phyloP scores from a whole-genome alignment of 139 green algal species.

The Monoraphidium neglectum region DNA sequence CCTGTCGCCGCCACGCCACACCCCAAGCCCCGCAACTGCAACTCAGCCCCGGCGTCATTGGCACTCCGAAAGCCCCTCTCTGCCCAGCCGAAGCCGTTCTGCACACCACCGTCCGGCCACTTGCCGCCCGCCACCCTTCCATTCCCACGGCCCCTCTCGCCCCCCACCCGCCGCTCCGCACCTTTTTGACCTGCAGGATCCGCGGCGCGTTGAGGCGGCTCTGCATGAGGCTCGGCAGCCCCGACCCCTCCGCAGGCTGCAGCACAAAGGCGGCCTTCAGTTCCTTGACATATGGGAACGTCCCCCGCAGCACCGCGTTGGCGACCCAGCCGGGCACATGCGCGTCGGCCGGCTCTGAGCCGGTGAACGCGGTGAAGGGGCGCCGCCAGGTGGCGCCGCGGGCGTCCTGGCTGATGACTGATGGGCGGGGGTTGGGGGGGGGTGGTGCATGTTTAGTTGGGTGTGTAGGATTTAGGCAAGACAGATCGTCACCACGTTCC shows the following conservation, averaged over 20 bases:
- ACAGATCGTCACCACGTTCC: no score
- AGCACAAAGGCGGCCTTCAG: slow-evolving; percentile 86
- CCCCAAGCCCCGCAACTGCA: no score
- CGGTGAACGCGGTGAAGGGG: slow-evolving; percentile 34
- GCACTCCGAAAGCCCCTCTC: no score
- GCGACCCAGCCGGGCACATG: slow-evolving; percentile 73
- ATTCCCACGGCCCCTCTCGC: no score
- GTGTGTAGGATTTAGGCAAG: no score
- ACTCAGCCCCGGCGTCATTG: no score
- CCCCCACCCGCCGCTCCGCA: slow-evolving; percentile 13
- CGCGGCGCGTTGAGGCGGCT: slow-evolving; percentile 82
- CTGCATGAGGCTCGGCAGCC: slow-evolving; percentile 72
- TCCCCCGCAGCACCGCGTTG: slow-evolving; percentile 67
- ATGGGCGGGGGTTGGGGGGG: not conserved
- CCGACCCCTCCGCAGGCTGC: slow-evolving; percentile 59
- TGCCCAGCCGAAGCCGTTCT: no score
- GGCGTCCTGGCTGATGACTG: slow-evolving; percentile 37
- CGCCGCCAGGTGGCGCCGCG: slow-evolving; percentile 38
- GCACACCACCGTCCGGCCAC: no score
- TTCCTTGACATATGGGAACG: slow-evolving; percentile 47
- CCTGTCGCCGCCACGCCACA: no score
- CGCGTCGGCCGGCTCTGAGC: slow-evolving; percentile 43
- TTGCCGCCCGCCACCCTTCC: no score
- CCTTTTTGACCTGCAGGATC: slow-evolving; percentile 85
- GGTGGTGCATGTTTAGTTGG: not conserved